Conservation (phyloP, 768 basidiomycete genomes). For the Leccinum subgranulosum region DNA sequence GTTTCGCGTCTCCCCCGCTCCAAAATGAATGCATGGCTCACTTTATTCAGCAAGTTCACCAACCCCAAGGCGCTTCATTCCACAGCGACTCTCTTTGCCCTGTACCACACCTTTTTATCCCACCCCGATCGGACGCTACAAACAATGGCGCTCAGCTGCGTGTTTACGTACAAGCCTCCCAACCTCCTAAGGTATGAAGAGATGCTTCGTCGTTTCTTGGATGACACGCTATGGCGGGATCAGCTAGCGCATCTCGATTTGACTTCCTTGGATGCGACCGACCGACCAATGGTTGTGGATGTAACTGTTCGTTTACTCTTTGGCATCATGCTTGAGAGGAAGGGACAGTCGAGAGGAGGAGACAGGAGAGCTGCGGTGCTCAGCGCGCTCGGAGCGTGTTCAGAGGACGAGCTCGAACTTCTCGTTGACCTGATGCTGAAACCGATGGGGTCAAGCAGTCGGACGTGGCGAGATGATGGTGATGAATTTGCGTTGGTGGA, state of each 20-base stretch:
- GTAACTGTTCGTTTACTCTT: conserved; percentile 75
- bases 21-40: conserved; percentile 74
- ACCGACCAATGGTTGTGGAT: conserved; percentile 66
- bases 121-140: conserved; percentile 84
- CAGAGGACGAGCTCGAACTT: conserved; percentile 67
- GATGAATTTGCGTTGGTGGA: conserved; percentile 29
- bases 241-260: conserved; percentile 73
- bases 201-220: conserved; percentile 67
- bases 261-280: conserved; percentile 48
- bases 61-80: conserved; percentile 89
- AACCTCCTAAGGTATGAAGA: conserved; percentile 53
- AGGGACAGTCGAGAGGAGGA: conserved; percentile 63
- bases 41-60: conserved; percentile 81
- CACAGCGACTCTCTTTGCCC: conserved; percentile 55
- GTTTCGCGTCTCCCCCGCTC: conserved; percentile 48
- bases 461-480: conserved; percentile 15
- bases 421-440: conserved; percentile 87
- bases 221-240: conserved; percentile 88
- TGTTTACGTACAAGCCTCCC: conserved; percentile 78
- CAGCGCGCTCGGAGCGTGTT: conserved; percentile 63
- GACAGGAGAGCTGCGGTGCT: conserved; percentile 74
- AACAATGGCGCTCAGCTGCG: conserved; percentile 66
- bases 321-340: conserved; percentile 82
- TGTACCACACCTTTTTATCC: conserved; percentile 76
- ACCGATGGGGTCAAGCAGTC: conserved; percentile 49